Evolutionary conservation across 2,329 filamentous ascomycete genomes (phyloP).

Genomic region (Talaromyces rugulosus): DNA sequence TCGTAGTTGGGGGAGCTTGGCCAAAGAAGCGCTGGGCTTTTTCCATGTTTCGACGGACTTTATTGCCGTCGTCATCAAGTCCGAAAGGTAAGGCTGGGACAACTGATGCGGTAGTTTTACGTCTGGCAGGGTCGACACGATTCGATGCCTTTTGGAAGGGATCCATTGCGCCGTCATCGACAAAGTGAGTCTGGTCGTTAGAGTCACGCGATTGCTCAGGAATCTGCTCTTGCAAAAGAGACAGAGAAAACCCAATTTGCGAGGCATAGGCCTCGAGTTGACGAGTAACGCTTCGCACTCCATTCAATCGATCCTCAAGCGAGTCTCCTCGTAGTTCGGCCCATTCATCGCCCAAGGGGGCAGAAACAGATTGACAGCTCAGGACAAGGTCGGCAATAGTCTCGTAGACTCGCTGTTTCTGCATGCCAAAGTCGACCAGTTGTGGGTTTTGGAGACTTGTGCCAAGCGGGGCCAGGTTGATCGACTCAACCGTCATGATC

Average conservation of each 20-base stretch:
- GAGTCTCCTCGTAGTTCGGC: slow-evolving; percentile 85
- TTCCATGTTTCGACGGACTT: slow-evolving; percentile 42
- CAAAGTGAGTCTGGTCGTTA: slow-evolving; percentile 29
- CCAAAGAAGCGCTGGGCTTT: slow-evolving; percentile 47
- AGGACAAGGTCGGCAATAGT: slow-evolving; percentile 84
- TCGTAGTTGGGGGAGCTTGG: slow-evolving; percentile 39
- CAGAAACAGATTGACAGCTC: slow-evolving; percentile 85
- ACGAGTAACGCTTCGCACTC: slow-evolving; percentile 70
- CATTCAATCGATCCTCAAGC: slow-evolving; percentile 77
- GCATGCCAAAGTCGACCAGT: slow-evolving; percentile 77
- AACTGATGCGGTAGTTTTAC: slow-evolving; percentile 36
- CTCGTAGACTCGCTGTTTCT: slow-evolving; percentile 93
- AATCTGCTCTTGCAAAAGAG: slow-evolving; percentile 79
- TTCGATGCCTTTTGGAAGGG: slow-evolving; percentile 20
- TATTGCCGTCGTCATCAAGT: slow-evolving; percentile 32
- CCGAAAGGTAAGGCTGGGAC: slow-evolving; percentile 36
- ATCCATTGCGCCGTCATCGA: slow-evolving; percentile 20
- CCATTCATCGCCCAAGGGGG: slow-evolving; percentile 92
- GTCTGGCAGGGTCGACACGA: slow-evolving; percentile 36
- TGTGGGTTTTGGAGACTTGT: slow-evolving; percentile 79
- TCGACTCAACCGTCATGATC: slow-evolving; percentile 84
- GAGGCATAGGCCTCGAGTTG: slow-evolving; percentile 82
- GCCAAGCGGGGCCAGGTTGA: slow-evolving; percentile 76
- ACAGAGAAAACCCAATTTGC: slow-evolving; percentile 81
- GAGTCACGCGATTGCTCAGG: slow-evolving; percentile 49